phyloP scores from a whole-genome alignment of 1,284 basidiomycete species.

The Puccinia hordei region DNA sequence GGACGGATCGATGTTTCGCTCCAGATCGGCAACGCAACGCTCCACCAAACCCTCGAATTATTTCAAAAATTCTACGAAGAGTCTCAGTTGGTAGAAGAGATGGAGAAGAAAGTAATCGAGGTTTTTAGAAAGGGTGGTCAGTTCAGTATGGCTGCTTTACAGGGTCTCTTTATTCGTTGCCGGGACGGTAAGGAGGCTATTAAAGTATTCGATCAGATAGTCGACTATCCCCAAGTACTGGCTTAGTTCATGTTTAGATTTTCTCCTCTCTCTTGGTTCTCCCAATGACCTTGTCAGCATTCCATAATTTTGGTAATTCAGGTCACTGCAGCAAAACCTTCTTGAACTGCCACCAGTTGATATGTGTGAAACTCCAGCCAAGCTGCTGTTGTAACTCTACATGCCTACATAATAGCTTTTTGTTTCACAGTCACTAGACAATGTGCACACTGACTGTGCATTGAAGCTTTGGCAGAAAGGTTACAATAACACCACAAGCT shows the following conservation, averaged over 20 bases:
- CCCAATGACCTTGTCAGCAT: no score
- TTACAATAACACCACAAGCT: no score
- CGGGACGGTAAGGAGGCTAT: conserved; percentile 54
- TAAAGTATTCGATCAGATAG: conserved; percentile 41
- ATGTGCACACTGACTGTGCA: no score
- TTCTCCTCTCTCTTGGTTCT: no score
- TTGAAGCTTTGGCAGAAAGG: no score
- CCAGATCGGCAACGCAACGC: conserved; percentile 82
- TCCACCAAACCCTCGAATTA: conserved; percentile 75
- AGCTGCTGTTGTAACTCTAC: no score
- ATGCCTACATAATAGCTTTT: no score
- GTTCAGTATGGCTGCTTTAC: conserved; percentile 89
- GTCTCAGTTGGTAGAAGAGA: conserved; percentile 62
- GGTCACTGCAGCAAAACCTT: no score
- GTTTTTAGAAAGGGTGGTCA: conserved; percentile 64
- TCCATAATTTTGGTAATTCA: no score
- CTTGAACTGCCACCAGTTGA: no score
- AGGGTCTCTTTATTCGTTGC: conserved; percentile 85
- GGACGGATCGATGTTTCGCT: conserved; percentile 87
- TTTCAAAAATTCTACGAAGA: conserved; percentile 79
- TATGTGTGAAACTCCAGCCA: no score
- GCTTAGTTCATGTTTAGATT: neutral
- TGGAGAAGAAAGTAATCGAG: conserved; percentile 66
- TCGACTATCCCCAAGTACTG: conserved; percentile 32
- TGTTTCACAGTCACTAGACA: no score